phyloP scores from a whole-genome alignment of 129 eudicot species.

The Escallonia herrerae region DNA sequence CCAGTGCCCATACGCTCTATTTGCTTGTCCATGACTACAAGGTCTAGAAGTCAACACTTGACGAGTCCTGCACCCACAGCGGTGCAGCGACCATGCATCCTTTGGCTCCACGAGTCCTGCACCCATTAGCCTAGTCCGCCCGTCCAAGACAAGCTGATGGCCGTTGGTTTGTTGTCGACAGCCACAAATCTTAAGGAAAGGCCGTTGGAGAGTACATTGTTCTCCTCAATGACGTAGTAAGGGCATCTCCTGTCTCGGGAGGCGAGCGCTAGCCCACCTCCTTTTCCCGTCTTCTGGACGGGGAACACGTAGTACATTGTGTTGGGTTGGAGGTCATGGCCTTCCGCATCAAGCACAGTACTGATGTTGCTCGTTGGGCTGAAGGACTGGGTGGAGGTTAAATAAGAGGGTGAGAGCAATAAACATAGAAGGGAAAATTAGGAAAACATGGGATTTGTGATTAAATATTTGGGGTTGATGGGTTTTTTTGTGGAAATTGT shows the following conservation, averaged over 20 bases:
- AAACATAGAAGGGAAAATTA: conserved; percentile 19
- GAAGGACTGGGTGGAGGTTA: conserved; percentile 6
- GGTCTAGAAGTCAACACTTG: no score
- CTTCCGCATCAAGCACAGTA: conserved; percentile 44
- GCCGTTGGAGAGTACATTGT: conserved; percentile 34
- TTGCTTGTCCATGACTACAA: no score
- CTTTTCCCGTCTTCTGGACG: conserved; percentile 19
- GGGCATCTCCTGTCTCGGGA: conserved; percentile 52
- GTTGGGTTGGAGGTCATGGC: conserved; percentile 40
- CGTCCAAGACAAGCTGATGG: conserved; percentile 39
- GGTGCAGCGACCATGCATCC: no score
- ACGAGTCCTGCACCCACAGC: no score
- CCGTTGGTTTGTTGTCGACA: conserved; percentile 27
- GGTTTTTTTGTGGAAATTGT: no score
- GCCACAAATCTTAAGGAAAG: conserved; percentile 44
- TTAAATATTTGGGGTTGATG: no score
- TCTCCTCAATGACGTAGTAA: conserved; percentile 50
- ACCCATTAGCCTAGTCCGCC: no score
- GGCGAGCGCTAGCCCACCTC: conserved; percentile 59
- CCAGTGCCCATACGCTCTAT: no score
- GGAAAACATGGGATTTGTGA: no score
- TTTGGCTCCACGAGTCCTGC: no score
- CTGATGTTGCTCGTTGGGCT: conserved; percentile 8
- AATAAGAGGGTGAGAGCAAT: conserved; percentile 13
- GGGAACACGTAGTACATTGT: conserved; percentile 40